Evolutionary conservation across 345 rosid genomes (phyloP).

Genomic region (Hypericum perforatum): DNA sequence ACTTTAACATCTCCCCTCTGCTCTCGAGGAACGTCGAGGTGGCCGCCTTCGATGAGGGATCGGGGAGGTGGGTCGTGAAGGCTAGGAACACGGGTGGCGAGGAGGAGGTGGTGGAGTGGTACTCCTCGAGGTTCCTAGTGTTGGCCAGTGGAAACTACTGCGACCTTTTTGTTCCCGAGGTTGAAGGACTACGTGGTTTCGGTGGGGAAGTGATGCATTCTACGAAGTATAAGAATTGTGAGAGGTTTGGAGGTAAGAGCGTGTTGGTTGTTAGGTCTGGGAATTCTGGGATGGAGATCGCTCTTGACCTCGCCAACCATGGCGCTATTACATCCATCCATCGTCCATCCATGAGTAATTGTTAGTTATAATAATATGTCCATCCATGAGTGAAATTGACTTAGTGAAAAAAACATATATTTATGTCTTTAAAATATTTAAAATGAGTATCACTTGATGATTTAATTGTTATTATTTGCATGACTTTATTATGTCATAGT

Average conservation of each 20-base stretch:
- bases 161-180: background rate
- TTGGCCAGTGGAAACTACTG: background rate
- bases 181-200: background rate
- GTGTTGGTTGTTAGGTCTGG: background rate
- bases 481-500: no score
- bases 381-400: no score
- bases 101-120: background rate
- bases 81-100: background rate
- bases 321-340: background rate
- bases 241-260: background rate
- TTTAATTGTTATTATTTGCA: no score
- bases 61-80: background rate
- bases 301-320: background rate
- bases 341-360: no score
- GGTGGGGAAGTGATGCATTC: background rate
- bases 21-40: background rate
- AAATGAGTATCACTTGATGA: no score
- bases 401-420: no score
- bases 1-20: background rate
- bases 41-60: background rate
- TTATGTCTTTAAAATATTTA: no score
- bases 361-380: no score
- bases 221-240: background rate
- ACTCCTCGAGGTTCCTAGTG: background rate
- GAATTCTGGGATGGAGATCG: constrained; percentile 3